Percentiles rank a stretch among this genome's conserved stretches.
phyloP scores from a whole-genome alignment of 2,329 filamentous ascomycete species.

The Arachnomyces sp. region DNA sequence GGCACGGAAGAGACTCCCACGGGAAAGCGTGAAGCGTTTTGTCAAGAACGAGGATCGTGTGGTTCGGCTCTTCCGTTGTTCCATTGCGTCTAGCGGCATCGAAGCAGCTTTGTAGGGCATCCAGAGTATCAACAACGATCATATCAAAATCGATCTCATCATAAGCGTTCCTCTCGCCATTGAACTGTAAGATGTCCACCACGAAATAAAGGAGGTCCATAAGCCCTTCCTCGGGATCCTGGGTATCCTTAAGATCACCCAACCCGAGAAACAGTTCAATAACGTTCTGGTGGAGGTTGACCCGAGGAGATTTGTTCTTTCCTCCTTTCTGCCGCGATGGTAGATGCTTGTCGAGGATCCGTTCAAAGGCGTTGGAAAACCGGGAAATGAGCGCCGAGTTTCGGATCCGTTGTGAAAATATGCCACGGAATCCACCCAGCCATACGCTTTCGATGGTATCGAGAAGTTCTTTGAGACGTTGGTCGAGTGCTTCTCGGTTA shows the following conservation, averaged over 20 bases:
- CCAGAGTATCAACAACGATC: slow-evolving; percentile 80
- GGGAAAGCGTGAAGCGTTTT: slow-evolving; percentile 85
- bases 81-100: slow-evolving; percentile 34
- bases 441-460: slow-evolving; percentile 84
- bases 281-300: slow-evolving; percentile 57
- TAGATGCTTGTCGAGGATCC: slow-evolving; percentile 71
- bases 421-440: slow-evolving; percentile 88
- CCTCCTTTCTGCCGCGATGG: slow-evolving; percentile 62
- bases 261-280: slow-evolving; percentile 84
- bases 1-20: slow-evolving; percentile 89
- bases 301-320: slow-evolving; percentile 45
- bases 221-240: slow-evolving; percentile 80
- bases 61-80: slow-evolving; percentile 33
- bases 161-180: slow-evolving; percentile 91
- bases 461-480: slow-evolving; percentile 66
- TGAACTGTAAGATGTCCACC: slow-evolving; percentile 91
- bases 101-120: slow-evolving; percentile 75
- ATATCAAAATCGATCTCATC: slow-evolving; percentile 94
- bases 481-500: slow-evolving; percentile 71
- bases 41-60: slow-evolving; percentile 85
- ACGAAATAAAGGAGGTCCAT: slow-evolving; percentile 93
- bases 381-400: slow-evolving; percentile 58
- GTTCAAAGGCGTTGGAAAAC: slow-evolving; percentile 71
- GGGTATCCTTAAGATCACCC: slow-evolving; percentile 60
- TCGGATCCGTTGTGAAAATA: slow-evolving; percentile 69